A percentile compares a stretch with the other conserved stretches of the same genome.
Conservation (phyloP, 1,284 basidiomycete genomes). For the Apiotrichum mycotoxinovorans region DNA sequence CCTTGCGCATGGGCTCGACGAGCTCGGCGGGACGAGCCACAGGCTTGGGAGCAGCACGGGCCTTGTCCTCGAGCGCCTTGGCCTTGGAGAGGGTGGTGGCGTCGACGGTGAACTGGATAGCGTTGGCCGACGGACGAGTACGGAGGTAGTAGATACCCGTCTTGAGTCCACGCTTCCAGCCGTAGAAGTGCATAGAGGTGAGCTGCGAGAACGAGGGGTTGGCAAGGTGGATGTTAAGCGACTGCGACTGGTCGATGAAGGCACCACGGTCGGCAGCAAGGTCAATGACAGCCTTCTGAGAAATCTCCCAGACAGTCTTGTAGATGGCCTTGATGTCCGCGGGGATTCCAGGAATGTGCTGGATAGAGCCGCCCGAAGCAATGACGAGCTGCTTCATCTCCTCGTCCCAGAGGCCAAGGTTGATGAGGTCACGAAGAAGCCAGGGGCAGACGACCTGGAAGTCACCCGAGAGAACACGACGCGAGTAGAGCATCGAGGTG, state of each 20-base stretch:
- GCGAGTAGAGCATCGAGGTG: conserved; percentile 92
- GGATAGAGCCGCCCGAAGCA: conserved; percentile 92
- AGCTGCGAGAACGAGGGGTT: conserved; percentile 90
- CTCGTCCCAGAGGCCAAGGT: conserved; percentile 93
- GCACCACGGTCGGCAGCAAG: conserved; percentile 97
- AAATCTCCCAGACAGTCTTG: conserved; percentile 83
- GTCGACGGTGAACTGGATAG: conserved; percentile 98
- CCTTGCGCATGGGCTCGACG: conserved; percentile 39
- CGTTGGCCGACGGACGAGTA: conserved; percentile 88
- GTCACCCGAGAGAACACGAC: conserved; percentile 98
- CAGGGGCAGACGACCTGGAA: conserved; percentile 99
- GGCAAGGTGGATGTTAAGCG: conserved; percentile 87
- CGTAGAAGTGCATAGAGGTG: conserved; percentile 99
- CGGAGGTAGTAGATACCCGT: conserved; percentile 95
- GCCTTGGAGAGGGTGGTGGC: conserved; percentile 64
- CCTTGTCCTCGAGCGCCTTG: conserved; percentile 36
- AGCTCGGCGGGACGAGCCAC: conserved; percentile 18
- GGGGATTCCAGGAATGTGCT: conserved; percentile 81
- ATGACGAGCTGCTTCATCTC: conserved; percentile 99
- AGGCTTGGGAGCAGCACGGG: conserved; percentile 46
- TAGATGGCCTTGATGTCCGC: conserved; percentile 74
- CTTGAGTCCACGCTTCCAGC: conserved; percentile 99
- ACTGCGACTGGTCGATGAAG: conserved; percentile 90
- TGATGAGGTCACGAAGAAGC: conserved; percentile 94
- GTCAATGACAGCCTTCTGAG: conserved; percentile 97